phyloP scores from a whole-genome alignment of 108 stramenopile genomes.

The Asterionellopsis glacialis region DNA sequence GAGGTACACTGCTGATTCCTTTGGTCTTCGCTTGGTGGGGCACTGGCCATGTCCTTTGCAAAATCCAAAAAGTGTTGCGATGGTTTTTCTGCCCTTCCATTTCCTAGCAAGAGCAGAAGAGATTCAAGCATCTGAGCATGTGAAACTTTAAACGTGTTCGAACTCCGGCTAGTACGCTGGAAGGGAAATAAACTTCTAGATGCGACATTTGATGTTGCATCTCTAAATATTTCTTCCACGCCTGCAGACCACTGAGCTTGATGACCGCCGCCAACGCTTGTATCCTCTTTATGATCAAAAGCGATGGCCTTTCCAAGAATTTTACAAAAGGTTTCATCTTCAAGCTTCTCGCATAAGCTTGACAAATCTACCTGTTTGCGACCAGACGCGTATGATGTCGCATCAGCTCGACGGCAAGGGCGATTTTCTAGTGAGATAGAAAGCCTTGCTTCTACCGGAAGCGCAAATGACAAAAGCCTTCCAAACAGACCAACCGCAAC shows the following conservation, averaged over 20 bases:
- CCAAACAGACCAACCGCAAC: conserved; percentile 80
- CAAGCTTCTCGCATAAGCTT: conserved; percentile 12
- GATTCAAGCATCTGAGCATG: conserved; percentile 69
- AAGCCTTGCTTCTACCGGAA: neutral
- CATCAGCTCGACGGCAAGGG: too few relatives aligned
- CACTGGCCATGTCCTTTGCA: conserved; percentile 59
- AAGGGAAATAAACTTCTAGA: conserved; percentile 75
- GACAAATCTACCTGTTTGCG: too few relatives aligned
- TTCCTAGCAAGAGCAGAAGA: conserved; percentile 39
- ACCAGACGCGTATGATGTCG: too few relatives aligned
- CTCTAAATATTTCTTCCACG: conserved; percentile 80
- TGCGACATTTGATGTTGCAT: conserved; percentile 68
- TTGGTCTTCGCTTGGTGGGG: conserved; percentile 88
- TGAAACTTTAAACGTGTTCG: conserved; percentile 68
- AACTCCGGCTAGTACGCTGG: conserved; percentile 71
- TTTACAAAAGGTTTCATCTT: conserved; percentile 34
- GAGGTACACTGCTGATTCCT: conserved; percentile 74
- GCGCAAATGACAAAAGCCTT: conserved; percentile 38
- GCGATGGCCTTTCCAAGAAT: conserved; percentile 71
- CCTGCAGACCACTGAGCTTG: conserved; percentile 84
- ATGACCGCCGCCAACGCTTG: conserved; percentile 78
- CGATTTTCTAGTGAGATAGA: too few relatives aligned
- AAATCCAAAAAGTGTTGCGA: conserved; percentile 44
- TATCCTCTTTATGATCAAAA: conserved; percentile 80
- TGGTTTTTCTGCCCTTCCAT: conserved; percentile 25